Percentiles rank a stretch among this genome's conserved stretches.
These are phyloP conservation scores for Biscogniauxia marginata DNA, from an alignment of 2,329 filamentous ascomycete species.

Conservation along the genomic window DNA sequence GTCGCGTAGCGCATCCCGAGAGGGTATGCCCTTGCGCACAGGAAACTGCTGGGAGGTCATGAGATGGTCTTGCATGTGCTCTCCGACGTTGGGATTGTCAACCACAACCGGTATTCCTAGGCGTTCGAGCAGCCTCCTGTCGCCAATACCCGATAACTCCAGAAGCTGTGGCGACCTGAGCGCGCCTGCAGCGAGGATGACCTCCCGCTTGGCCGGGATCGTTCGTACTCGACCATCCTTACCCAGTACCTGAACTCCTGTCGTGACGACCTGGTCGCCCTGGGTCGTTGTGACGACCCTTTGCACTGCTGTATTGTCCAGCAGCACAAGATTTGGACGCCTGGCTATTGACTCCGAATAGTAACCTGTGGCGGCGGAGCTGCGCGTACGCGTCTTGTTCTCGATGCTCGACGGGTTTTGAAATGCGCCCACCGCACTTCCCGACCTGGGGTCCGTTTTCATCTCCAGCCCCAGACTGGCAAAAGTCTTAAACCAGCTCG, in stretches of 20 bases:
- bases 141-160: constrained; percentile 38
- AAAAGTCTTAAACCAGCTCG: constrained; percentile 39
- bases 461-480: constrained; percentile 32
- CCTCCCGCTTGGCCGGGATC: constrained; percentile 30
- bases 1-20: constrained; percentile 36
- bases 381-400: constrained; percentile 31
- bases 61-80: constrained; percentile 46
- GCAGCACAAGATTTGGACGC: constrained; percentile 35
- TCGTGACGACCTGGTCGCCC: constrained; percentile 28
- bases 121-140: constrained; percentile 39
- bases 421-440: constrained; percentile 33
- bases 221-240: constrained; percentile 22
- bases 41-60: constrained; percentile 39
- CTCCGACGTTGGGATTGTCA: constrained; percentile 44
- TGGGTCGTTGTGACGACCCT: constrained; percentile 31
- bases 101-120: constrained; percentile 39
- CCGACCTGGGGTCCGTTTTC: constrained; percentile 33
- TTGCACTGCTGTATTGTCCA: constrained; percentile 34
- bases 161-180: constrained; percentile 37
- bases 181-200: constrained; percentile 42
- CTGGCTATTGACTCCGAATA: constrained; percentile 32
- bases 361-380: constrained; percentile 35
- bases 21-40: constrained; percentile 38
- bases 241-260: constrained; percentile 32
- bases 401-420: constrained; percentile 34